These are phyloP conservation scores for Gossypium arboreum DNA, from an alignment of 345 rosid species.

Conservation along the genomic window DNA sequence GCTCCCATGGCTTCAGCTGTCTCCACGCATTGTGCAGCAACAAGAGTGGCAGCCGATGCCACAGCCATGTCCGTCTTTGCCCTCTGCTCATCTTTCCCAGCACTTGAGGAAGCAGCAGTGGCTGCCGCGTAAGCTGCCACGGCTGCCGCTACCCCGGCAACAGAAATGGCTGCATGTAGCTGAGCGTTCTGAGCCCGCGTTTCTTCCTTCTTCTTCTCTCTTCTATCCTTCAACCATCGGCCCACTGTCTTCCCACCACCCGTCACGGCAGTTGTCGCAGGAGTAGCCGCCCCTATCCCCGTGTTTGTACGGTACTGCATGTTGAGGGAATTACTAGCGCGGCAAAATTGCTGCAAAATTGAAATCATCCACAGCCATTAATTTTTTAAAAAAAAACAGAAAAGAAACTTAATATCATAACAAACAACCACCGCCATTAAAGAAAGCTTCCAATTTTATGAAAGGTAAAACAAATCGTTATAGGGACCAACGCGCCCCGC, in stretches of 20 bases:
- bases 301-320: conserved; percentile 29
- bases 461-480: background rate
- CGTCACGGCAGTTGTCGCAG: conserved; percentile 23
- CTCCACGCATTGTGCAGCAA: conserved; percentile 88
- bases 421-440: background rate
- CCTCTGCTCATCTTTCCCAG: conserved; percentile 43
- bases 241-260: conserved; percentile 77
- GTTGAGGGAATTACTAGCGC: conserved; percentile 39
- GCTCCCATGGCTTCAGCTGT: conserved; percentile 90
- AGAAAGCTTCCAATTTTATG: background rate
- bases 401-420: background rate
- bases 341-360: conserved; percentile 52
- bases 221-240: conserved; percentile 33
- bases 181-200: conserved; percentile 77
- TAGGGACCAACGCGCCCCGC: conserved; percentile 2
- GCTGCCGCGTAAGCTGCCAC: conserved; percentile 88
- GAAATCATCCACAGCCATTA: too few species aligned
- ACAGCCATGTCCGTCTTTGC: conserved; percentile 78
- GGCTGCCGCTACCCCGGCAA: conserved; percentile 80
- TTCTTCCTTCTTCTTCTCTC: conserved; percentile 86
- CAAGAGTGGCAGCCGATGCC: conserved; percentile 84
- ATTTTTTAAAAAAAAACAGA: background rate
- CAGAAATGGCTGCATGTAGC: conserved; percentile 72
- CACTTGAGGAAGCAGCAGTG: conserved; percentile 46
- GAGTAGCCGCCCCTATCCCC: background rate